Conservation (phyloP, 257 asterid species). For the Anisodus acutangulus region DNA sequence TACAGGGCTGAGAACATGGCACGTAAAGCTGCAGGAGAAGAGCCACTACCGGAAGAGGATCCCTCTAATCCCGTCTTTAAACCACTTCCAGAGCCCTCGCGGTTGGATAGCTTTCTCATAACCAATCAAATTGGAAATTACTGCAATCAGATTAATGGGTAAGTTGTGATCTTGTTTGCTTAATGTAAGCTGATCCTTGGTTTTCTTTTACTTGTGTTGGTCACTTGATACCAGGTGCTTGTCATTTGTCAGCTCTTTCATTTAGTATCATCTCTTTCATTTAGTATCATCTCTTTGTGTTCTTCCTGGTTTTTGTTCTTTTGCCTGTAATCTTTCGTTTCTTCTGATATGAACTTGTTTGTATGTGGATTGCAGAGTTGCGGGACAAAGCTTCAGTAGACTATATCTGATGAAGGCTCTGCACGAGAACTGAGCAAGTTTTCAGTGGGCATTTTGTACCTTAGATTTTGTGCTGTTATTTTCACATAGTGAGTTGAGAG, state of each 20-base stretch:
- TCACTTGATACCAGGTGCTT: background rate
- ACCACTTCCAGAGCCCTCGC: conserved; percentile 92
- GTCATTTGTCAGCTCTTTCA: background rate
- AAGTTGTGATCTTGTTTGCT: conserved; percentile 31
- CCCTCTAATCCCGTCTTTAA: conserved; percentile 84
- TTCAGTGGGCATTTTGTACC: conserved; percentile 1
- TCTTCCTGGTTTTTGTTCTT: background rate
- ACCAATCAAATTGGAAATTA: conserved; percentile 89
- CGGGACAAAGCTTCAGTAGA: conserved; percentile 91
- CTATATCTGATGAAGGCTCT: conserved; percentile 88
- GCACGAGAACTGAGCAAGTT: conserved; percentile 54
- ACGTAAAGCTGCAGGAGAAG: conserved; percentile 90
- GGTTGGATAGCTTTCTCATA: conserved; percentile 88
- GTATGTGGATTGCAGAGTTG: conserved; percentile 60
- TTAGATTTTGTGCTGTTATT: background rate
- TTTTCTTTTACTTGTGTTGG: background rate
- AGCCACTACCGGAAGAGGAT: conserved; percentile 96
- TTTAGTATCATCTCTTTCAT: background rate
- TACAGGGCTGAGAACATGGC: conserved; percentile 77
- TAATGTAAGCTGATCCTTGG: background rate
- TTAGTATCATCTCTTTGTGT: background rate
- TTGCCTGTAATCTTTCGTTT: background rate
- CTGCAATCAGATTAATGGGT: conserved; percentile 99
- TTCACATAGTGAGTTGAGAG: background rate
- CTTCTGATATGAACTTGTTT: conserved; percentile 2